Percentiles rank a stretch among this genome's conserved stretches.
Evolutionary conservation across 2,329 filamentous ascomycete species (phyloP).

Genomic region (Diaporthe citriasiana): DNA sequence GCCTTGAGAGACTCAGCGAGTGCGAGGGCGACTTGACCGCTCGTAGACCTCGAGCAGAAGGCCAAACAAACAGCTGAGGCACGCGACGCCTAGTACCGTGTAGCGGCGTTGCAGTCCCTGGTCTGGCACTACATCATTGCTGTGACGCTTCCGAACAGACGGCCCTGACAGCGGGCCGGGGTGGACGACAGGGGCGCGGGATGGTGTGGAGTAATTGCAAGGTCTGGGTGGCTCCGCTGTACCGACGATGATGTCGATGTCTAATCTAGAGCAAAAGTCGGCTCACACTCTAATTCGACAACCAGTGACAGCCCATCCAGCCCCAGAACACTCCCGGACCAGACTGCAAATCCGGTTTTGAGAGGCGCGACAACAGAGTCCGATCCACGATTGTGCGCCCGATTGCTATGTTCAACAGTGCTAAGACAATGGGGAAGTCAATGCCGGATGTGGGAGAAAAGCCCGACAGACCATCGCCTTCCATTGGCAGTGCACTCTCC

Average conservation of each 20-base stretch:
- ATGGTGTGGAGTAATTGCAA: constrained; percentile 21
- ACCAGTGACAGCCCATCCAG: constrained; percentile 12
- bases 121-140: constrained; percentile 35
- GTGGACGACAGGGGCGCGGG: constrained; percentile 1
- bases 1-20: no score
- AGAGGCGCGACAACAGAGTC: background rate
- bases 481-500: background rate
- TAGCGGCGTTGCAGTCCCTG: constrained; percentile 2
- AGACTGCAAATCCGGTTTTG: constrained; percentile 39
- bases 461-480: background rate
- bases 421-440: background rate
- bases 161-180: constrained; percentile 14
- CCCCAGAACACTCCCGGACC: background rate
- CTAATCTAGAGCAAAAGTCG: constrained; percentile 7
- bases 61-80: background rate
- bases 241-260: constrained; percentile 30
- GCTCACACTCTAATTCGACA: constrained; percentile 32
- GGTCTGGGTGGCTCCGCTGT: constrained; percentile 12
- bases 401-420: constrained; percentile 5
- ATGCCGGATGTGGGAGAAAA: constrained; percentile 18
- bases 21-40: no score
- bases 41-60: background rate
- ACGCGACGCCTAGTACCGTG: background rate
- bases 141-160: background rate
- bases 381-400: constrained; percentile 17